Evolutionary conservation across 495 filamentous ascomycete genomes (phyloP), one percentile per base, ranked within the genome.

Genomic region (Hyaloscypha variabilis): DNA sequence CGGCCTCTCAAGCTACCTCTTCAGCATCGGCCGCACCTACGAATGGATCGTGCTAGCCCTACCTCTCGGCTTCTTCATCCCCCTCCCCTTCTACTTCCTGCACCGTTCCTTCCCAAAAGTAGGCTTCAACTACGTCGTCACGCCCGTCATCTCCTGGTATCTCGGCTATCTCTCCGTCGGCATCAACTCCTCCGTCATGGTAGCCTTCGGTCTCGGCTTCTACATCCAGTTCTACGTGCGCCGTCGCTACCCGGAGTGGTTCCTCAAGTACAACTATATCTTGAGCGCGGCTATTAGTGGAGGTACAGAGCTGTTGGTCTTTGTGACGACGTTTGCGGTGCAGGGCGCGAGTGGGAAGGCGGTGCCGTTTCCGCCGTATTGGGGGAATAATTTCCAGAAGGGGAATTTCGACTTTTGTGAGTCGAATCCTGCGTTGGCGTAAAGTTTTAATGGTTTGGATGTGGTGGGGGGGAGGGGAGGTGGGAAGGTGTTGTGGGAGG

Each of bases 281-380:
- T 66, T 88, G 8, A 76, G 78, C 0, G 84, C 77, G 8, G 84
- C 84, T 2, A 75, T 86, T 24, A 83, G 86, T 68, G 85, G 85
- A 31, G 85, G 78, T 0, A 79, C 74, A 39, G 75, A 81, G 49
- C 70, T 77, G 3, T 71, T 83, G 0, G 73, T 87, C 0, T 87
- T 87, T 61, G 78, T 87, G 31, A 76, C 86, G 8, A 82, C 83
- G 0, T 87, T 88, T 73, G 84, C 85, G 3, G 82, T 88, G 1
- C 82, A 85, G 39, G 85, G 85, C 0, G 85, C 72, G n/a, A 74
- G 75, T 34, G 77, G 77, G 3, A 71, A 64, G 10, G 55, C 76
- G 17, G 58, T 70, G 19, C 72, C 72, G 8, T 81, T 79, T 52
- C 78, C 64, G n/a, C 30, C 59, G 70, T 67, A 58, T 34, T 57